Conservation (phyloP, 2,329 filamentous ascomycete species). For the Dactylellina haptotyla region DNA sequence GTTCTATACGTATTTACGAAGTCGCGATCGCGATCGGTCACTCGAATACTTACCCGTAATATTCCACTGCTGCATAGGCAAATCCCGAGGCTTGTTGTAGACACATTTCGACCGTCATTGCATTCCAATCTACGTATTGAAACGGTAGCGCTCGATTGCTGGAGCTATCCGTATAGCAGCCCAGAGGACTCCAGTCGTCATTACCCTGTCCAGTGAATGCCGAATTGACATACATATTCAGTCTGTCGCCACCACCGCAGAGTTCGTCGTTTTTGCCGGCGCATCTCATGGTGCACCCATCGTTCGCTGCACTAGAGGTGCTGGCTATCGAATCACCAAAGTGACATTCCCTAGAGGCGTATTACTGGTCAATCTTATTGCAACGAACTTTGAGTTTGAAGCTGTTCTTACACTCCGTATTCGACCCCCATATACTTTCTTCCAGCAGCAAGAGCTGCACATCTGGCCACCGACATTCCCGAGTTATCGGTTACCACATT, state of each 20-base stretch:
- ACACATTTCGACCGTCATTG: slow-evolving; percentile 10
- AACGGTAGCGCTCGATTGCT: not conserved
- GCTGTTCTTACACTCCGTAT: slow-evolving; percentile 23
- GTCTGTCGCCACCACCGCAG: slow-evolving; percentile 2
- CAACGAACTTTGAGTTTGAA: not conserved
- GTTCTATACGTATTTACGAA: not conserved
- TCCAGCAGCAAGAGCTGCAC: slow-evolving; percentile 15
- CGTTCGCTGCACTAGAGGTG: not conserved
- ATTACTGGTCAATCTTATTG: not conserved
- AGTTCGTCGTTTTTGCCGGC: not conserved
- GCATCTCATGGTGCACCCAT: slow-evolving; percentile 11
- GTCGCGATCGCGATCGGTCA: no score
- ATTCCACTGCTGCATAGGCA: slow-evolving; percentile 1
- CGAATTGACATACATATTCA: slow-evolving; percentile 17
- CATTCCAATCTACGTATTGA: not conserved
- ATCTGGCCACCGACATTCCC: slow-evolving; percentile 15
- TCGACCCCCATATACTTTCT: slow-evolving; percentile 25
- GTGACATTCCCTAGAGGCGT: slow-evolving; percentile 1
- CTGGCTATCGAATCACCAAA: not conserved
- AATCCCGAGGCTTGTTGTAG: not conserved
- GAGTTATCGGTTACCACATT: not conserved
- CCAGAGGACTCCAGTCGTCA: not conserved
- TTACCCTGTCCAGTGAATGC: slow-evolving; percentile 12
- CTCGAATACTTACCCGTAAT: no score
- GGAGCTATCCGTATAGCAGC: slow-evolving; percentile 6